These are phyloP conservation scores for Trichoderma koningiopsis DNA, from an alignment of 2,329 filamentous ascomycete genomes.

Conservation along the genomic window DNA sequence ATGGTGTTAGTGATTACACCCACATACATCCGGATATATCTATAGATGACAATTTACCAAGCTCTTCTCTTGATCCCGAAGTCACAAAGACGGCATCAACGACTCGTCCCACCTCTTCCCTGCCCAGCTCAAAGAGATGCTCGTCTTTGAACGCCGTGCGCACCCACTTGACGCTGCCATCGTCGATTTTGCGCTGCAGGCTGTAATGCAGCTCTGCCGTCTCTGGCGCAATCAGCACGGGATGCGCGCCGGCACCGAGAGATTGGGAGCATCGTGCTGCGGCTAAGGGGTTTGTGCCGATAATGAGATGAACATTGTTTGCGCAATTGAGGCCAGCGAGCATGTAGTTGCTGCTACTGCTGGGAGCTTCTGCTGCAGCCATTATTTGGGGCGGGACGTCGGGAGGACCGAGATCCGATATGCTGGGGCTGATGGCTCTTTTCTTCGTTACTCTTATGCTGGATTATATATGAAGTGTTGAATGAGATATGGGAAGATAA, in stretches of 20 bases:
- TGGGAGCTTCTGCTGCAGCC: background rate
- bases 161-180: slow-evolving; percentile 67
- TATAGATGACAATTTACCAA: too few species aligned
- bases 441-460: background rate
- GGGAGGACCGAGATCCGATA: slow-evolving; percentile 24
- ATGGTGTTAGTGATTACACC: slow-evolving; percentile 7
- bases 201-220: slow-evolving; percentile 60
- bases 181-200: slow-evolving; percentile 65
- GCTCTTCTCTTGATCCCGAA: slow-evolving; percentile 48
- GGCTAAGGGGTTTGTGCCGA: slow-evolving; percentile 87
- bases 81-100: slow-evolving; percentile 96
- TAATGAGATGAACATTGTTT: slow-evolving; percentile 76
- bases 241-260: slow-evolving; percentile 76
- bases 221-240: slow-evolving; percentile 75
- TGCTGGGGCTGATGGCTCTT: background rate
- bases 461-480: background rate
- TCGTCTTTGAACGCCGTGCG: slow-evolving; percentile 66
- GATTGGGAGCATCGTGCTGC: slow-evolving; percentile 79
- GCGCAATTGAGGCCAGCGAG: slow-evolving; percentile 73
- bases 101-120: slow-evolving; percentile 72
- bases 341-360: slow-evolving; percentile 40
- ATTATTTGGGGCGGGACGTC: slow-evolving; percentile 12
- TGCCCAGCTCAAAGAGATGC: slow-evolving; percentile 76
- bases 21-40: too few species aligned
- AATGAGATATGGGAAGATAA: background rate